These are phyloP conservation scores for Penicillium palitans DNA, from an alignment of 2,329 filamentous ascomycete species.

Conservation along the genomic window DNA sequence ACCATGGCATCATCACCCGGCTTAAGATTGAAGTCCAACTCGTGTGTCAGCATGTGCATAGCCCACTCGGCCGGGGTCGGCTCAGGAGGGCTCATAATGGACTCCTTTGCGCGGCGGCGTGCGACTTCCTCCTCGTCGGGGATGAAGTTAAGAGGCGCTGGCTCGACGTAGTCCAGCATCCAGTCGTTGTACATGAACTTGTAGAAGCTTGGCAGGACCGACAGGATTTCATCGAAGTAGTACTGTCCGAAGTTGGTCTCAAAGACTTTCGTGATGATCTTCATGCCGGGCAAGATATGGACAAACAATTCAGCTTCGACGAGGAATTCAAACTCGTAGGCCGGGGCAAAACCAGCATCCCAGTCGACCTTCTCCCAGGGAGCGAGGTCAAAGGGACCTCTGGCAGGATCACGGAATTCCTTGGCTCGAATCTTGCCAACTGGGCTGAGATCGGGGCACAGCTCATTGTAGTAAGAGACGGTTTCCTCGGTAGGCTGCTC, in stretches of 20 bases:
- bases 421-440: slow-evolving; percentile 57
- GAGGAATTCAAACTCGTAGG: slow-evolving; percentile 57
- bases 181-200: slow-evolving; percentile 66
- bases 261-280: slow-evolving; percentile 57
- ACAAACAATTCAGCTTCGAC: slow-evolving; percentile 64
- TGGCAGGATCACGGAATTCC: slow-evolving; percentile 49
- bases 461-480: slow-evolving; percentile 50
- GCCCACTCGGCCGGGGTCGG: background rate
- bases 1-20: background rate
- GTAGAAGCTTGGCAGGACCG: slow-evolving; percentile 63
- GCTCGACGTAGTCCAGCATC: slow-evolving; percentile 66
- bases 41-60: background rate
- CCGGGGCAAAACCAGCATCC: slow-evolving; percentile 20
- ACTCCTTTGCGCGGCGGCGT: slow-evolving; percentile 1
- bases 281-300: slow-evolving; percentile 65
- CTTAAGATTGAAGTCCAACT: background rate
- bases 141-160: slow-evolving; percentile 31
- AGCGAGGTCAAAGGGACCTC: slow-evolving; percentile 39
- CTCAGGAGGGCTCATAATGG: background rate
- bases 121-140: background rate
- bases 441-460: slow-evolving; percentile 48
- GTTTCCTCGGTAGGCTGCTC: slow-evolving; percentile 47
- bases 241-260: slow-evolving; percentile 60
- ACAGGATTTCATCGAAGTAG: slow-evolving; percentile 63
- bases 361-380: slow-evolving; percentile 34